These are phyloP conservation scores for Euphorbia corollata DNA, from an alignment of 441 rosid species.

Conservation along the genomic window DNA sequence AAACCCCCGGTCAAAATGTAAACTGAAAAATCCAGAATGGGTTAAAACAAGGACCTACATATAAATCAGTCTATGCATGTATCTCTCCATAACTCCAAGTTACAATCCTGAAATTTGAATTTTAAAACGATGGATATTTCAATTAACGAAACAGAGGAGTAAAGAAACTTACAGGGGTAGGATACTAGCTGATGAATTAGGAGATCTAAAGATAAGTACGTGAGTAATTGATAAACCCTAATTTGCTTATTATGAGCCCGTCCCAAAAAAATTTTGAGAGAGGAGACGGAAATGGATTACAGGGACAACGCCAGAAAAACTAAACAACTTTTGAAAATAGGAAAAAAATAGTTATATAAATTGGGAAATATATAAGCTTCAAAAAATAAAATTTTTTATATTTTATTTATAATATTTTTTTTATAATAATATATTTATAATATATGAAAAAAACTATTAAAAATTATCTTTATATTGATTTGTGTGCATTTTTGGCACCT, in stretches of 20 bases:
- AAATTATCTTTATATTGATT: background rate
- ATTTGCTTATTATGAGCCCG: background rate
- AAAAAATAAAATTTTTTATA: background rate
- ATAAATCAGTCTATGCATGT: constrained; percentile 9
- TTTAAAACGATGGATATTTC: background rate
- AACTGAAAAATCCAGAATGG: background rate
- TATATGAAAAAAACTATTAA: background rate
- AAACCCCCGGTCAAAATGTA: constrained; percentile 12
- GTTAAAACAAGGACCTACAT: constrained; percentile 2
- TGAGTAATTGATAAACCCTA: constrained; percentile 29
- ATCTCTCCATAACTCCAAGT: constrained; percentile 15
- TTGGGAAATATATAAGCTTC: background rate
- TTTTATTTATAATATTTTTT: too few relatives aligned
- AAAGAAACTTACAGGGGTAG: constrained; percentile 26
- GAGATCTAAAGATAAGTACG: constrained; percentile 27
- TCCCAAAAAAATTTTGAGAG: constrained; percentile 11
- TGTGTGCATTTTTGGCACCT: too few relatives aligned
- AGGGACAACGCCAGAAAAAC: constrained; percentile 1
- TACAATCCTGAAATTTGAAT: background rate
- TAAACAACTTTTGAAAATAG: background rate
- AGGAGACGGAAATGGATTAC: constrained; percentile 3
- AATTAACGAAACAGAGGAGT: constrained; percentile 9
- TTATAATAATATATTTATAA: background rate
- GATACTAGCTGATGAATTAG: background rate
- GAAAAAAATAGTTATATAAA: background rate